A percentile compares a stretch with the other conserved stretches of the same genome.
Evolutionary conservation across 2,329 filamentous ascomycete species (phyloP).

Genomic region (Elsinoe ampelina): DNA sequence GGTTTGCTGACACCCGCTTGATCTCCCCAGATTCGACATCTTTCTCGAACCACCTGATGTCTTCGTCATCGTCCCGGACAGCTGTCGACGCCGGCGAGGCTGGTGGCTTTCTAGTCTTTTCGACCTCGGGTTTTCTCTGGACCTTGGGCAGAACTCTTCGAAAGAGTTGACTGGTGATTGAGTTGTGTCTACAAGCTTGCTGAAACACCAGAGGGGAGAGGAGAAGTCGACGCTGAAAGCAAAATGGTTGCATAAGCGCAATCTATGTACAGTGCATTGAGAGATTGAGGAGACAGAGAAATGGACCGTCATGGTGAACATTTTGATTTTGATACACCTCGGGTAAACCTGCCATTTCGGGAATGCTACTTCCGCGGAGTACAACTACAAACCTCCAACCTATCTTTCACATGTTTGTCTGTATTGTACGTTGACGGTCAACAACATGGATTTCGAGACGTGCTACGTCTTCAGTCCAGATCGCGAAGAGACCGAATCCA

Average conservation of each 20-base stretch:
- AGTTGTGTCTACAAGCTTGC: slow-evolving; percentile 17
- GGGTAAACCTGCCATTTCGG: slow-evolving; percentile 3
- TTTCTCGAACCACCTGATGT: slow-evolving; percentile 17
- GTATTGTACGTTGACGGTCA: neutral
- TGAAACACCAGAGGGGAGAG: slow-evolving; percentile 18
- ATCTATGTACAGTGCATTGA: slow-evolving; percentile 1
- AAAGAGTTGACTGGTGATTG: slow-evolving; percentile 5
- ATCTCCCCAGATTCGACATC: slow-evolving; percentile 17
- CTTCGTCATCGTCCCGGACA: slow-evolving; percentile 10
- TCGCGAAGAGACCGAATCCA: slow-evolving; percentile 17
- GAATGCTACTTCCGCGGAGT: neutral
- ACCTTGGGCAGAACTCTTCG: neutral
- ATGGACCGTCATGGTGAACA: neutral
- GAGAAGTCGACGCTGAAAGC: slow-evolving; percentile 13
- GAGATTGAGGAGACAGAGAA: neutral
- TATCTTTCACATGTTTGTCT: neutral
- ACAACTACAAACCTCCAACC: neutral
- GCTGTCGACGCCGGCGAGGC: neutral
- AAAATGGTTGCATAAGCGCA: slow-evolving; percentile 16
- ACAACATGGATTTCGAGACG: slow-evolving; percentile 40
- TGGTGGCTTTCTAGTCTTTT: neutral
- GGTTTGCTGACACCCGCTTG: slow-evolving; percentile 15
- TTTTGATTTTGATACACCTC: neutral
- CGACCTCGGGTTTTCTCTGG: neutral
- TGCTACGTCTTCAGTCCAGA: slow-evolving; percentile 37